phyloP scores from a whole-genome alignment of 106 monocot genomes.

The Dendrobium officinale region DNA sequence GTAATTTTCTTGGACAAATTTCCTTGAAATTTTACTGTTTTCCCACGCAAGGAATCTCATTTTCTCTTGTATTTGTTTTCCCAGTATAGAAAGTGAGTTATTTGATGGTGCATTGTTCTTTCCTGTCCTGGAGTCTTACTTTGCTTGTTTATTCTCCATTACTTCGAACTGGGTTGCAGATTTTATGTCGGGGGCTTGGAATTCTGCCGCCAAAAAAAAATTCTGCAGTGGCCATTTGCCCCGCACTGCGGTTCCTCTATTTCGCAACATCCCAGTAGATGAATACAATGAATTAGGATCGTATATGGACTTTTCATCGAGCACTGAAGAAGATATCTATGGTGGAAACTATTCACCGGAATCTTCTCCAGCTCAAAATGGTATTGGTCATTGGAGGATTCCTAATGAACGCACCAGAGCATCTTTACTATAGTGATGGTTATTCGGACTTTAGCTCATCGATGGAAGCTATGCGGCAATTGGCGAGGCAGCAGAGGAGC shows the following conservation, averaged over 20 bases:
- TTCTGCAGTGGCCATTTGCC: slow-evolving; percentile 81
- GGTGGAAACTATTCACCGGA: slow-evolving; percentile 45
- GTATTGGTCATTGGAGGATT: slow-evolving; percentile 6
- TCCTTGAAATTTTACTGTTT: not conserved
- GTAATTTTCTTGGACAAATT: not conserved
- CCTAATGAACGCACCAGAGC: slow-evolving; percentile 8
- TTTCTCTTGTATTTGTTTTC: not conserved
- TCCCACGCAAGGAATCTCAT: not conserved
- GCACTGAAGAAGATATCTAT: slow-evolving; percentile 49
- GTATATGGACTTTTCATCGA: slow-evolving; percentile 63
- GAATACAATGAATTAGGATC: slow-evolving; percentile 47
- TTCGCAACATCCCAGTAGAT: slow-evolving; percentile 17
- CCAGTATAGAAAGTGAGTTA: not conserved
- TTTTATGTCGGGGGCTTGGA: slow-evolving; percentile 29
- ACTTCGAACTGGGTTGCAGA: not conserved
- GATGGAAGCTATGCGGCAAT: slow-evolving; percentile 23
- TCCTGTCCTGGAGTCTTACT: not conserved
- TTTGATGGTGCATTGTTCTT: slow-evolving; percentile 9
- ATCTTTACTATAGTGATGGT: slow-evolving; percentile 49
- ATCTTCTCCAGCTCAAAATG: slow-evolving; percentile 47
- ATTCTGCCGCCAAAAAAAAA: slow-evolving; percentile 70
- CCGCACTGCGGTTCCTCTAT: slow-evolving; percentile 20
- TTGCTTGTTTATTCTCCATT: not conserved
- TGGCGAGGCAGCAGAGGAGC: slow-evolving; percentile 13
- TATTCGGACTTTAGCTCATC: slow-evolving; percentile 78